Evolutionary conservation across 2,329 filamentous ascomycete species (phyloP).

Genomic region (Colletotrichum plurivorum): DNA sequence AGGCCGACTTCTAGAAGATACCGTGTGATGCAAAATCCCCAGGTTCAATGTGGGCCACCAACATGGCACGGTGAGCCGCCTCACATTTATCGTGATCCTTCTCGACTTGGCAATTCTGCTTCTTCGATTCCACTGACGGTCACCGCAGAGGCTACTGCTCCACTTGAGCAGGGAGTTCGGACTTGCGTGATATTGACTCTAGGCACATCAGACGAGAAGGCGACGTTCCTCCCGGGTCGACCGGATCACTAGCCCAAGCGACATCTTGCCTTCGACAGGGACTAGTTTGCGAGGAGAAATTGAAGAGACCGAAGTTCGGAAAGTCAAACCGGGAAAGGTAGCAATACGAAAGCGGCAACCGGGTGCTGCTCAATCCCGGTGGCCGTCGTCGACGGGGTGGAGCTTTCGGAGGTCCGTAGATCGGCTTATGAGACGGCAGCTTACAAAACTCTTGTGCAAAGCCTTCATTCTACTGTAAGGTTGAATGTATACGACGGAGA

Average conservation of each 20-base stretch:
- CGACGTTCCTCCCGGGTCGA: slow-evolving; percentile 9
- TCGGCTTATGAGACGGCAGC: neutral
- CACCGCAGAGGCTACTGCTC: too few relatives aligned
- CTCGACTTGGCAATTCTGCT: too few relatives aligned
- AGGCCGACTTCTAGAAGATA: too few relatives aligned
- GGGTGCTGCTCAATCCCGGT: neutral
- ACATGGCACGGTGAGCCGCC: too few relatives aligned
- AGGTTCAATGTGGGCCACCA: too few relatives aligned
- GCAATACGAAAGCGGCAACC: neutral
- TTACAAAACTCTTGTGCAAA: neutral
- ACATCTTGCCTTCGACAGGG: neutral
- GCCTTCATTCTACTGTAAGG: too few relatives aligned
- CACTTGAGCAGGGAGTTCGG: too few relatives aligned
- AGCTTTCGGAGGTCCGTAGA: slow-evolving; percentile 17
- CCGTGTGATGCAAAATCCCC: too few relatives aligned
- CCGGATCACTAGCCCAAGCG: neutral
- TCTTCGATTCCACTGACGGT: too few relatives aligned
- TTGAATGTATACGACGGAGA: too few relatives aligned
- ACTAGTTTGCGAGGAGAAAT: neutral
- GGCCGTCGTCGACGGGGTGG: slow-evolving; percentile 1
- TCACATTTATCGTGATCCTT: too few relatives aligned
- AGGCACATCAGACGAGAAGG: slow-evolving; percentile 6
- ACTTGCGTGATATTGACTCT: too few relatives aligned
- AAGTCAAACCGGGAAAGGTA: neutral
- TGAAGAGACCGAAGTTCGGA: neutral